Evolutionary conservation across 331 rosid genomes (phyloP).

Genomic region (Dryas integrifolia): DNA sequence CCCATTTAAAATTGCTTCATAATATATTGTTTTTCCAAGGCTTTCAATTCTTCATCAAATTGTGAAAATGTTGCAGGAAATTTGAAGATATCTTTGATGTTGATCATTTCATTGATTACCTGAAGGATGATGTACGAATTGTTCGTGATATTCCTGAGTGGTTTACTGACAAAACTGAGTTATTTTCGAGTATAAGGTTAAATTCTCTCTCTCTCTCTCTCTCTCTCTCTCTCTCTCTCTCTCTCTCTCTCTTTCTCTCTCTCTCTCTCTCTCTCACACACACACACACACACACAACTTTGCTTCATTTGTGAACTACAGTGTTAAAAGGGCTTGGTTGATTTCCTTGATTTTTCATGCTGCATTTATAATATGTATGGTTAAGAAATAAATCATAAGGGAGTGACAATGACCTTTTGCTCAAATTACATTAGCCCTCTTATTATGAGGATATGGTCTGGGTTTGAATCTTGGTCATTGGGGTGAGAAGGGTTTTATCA

Average conservation of each 20-base stretch:
- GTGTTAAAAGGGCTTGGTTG: too few relatives aligned
- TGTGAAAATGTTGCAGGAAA: constrained; percentile 57
- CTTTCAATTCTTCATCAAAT: constrained; percentile 11
- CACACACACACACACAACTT: too few relatives aligned
- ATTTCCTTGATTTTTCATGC: too few relatives aligned
- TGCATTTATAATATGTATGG: too few relatives aligned
- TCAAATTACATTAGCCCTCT: too few relatives aligned
- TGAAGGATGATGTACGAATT: constrained; percentile 84
- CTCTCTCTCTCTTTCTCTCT: constrained; percentile 21
- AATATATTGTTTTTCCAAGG: not conserved
- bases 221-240: constrained; percentile 21
- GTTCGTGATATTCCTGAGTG: constrained; percentile 96
- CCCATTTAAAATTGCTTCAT: constrained; percentile 6
- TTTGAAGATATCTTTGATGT: constrained; percentile 97
- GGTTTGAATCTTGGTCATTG: too few relatives aligned
- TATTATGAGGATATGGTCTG: too few relatives aligned
- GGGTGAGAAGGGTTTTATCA: too few relatives aligned
- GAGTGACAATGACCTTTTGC: too few relatives aligned
- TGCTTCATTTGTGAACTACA: too few relatives aligned
- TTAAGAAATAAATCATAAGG: too few relatives aligned
- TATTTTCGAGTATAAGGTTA: constrained; percentile 90
- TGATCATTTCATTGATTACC: constrained; percentile 94
- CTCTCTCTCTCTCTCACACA: constrained; percentile 3
- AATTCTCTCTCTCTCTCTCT: constrained; percentile 25
- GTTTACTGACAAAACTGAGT: constrained; percentile 97